Evolutionary conservation across 1,284 basidiomycete genomes (phyloP), one percentile per base, ranked within the genome.

Genomic region (Cutaneotrichosporon cavernicola): DNA sequence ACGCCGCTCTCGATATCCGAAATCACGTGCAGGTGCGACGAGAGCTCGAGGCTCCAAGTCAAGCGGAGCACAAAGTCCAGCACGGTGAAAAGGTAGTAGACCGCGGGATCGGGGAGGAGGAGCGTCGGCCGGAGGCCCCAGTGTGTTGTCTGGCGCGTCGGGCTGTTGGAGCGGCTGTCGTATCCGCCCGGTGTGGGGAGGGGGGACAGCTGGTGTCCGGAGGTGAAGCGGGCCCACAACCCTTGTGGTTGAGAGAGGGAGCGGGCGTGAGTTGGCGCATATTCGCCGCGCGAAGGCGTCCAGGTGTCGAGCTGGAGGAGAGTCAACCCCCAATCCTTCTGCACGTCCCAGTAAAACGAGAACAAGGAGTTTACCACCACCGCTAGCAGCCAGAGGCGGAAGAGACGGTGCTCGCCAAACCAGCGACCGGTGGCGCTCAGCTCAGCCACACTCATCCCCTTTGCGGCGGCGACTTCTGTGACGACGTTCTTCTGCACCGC

Each of bases 331-430:
- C 96, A 99, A 79, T 99, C 97, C 76, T 97, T 92, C 53, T 91
- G 93, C 38, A 99, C 86, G 80, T 99, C 97, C 97, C 97, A 99
- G 91, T 93, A 99, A 80, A 97, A 98, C 7, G 93, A 96, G 81
- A 92, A 99, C 52, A 92, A 79, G 1, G 94, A 96, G 80, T 99
- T 99, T 71, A 97, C 79, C 16, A 86, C 84, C 31, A 93, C 94
- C 13, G 89, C 86, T 30, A 95, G 79, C 16, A 97, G 79, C 97
- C 94, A 96, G 60, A 96, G 80, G 62, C 88, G 85, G 81, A 95
- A 95, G 21, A 94, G 80, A 1, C 85, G 84, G 74, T 90, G 87
- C 72, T 91, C 88, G 58, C 88, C 88, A 72, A 88, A 87, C 90
- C 90, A 91, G 36, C 85, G 79, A 22, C 71, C 83, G 16, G 78